Base-by-base conservation (phyloP, 2,329 filamentous ascomycete species). In the Chaetomium sp. region DNA sequence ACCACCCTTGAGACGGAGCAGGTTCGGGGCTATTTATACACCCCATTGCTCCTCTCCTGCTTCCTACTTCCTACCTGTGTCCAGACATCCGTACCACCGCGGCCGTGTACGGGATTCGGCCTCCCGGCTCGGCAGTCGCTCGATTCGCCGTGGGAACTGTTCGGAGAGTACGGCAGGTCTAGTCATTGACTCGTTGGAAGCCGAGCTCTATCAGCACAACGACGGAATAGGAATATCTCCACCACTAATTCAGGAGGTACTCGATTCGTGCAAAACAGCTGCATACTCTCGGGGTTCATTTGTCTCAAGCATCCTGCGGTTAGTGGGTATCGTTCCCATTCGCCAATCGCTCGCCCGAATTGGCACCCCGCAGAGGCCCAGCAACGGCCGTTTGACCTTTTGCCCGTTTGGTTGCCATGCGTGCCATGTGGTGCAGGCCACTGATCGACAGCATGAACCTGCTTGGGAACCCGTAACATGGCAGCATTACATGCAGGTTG, bases 21-120 rank as follows among this genome's bases (percentile, higher is more conserved):
- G 41, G 4, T 12, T 32, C 48, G 36, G 52, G 19, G 40, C 42
- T 58, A 58, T 55, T 58, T 58, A 58, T 58, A 41, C 54, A 44
- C 47, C 47, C 37, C 37, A 27, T 27, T 14, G 41, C n/a, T 32
- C 40, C 27, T 47, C 40, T 36, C 41, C 32, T 14, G 9, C 1
- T 6, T 32, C 51, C 9, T 6, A 27, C 40, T 36, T 4, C 11
- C 37, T 38, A 7, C 11, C 40, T 14, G 11, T 12, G 11, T 42
- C 11, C 40, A 14, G 6, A 42, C 40, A 11, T 14, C 11, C 11
- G 14, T 42, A 42, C 11, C 19, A 27, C 19, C 19, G 19, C 19
- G n/a, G 9, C 55, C 37, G 37, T 37, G 8, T 32, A 19, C 43
- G 37, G 42, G 44, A 57, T 40, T 42, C 48, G 51, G 36, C 14